A percentile compares a stretch with the other conserved stretches of the same genome.
Evolutionary conservation across 179 eudicot species (phyloP).

Genomic region (Patellifolia procumbens): DNA sequence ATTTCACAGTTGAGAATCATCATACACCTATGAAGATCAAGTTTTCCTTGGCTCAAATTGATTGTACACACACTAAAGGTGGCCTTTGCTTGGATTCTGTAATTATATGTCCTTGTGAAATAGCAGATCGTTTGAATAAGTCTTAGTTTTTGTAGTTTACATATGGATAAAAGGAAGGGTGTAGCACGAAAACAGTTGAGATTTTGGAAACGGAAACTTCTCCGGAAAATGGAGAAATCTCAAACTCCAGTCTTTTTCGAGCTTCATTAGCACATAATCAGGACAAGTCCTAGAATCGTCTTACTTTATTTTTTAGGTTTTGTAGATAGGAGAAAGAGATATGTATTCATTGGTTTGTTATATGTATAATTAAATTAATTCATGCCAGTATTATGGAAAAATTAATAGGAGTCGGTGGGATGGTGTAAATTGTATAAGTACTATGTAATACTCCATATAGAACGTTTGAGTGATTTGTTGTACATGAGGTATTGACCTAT

Average conservation of each 20-base stretch:
- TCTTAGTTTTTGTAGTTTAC: constrained; percentile 7
- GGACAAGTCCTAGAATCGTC: no score
- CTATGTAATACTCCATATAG: not conserved
- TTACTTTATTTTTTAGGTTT: not conserved
- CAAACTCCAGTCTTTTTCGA: no score
- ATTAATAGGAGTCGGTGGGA: no score
- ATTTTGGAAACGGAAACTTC: no score
- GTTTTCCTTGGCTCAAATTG: constrained; percentile 72
- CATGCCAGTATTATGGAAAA: no score
- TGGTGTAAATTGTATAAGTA: not conserved
- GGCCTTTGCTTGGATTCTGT: constrained; percentile 70
- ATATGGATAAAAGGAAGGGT: not conserved
- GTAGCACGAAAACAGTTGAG: no score
- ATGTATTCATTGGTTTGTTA: not conserved
- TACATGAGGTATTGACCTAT: not conserved
- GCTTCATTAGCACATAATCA: no score
- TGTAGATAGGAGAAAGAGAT: constrained; percentile 5
- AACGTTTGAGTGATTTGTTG: not conserved
- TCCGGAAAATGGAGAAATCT: no score
- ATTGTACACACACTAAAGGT: constrained; percentile 75
- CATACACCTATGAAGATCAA: constrained; percentile 36
- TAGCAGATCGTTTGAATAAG: constrained; percentile 15
- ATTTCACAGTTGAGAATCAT: constrained; percentile 46
- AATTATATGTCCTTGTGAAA: constrained; percentile 45
- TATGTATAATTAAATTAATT: not conserved